phyloP scores from a whole-genome alignment of 345 rosid species.

The Acer campestre region DNA sequence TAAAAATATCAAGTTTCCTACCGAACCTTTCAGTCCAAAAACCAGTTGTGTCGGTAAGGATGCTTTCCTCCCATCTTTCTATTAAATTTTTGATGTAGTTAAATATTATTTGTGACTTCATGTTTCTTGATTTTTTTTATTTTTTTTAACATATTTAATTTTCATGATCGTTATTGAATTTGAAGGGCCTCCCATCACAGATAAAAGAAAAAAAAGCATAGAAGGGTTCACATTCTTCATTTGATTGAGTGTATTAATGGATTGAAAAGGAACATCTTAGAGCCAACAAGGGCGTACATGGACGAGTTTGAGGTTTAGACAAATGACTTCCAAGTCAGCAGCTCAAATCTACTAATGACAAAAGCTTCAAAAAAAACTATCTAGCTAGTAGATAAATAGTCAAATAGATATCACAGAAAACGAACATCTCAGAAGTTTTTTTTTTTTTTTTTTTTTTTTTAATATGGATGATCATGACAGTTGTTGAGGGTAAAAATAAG shows the following conservation, averaged over 20 bases:
- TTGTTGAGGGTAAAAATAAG: too few relatives aligned
- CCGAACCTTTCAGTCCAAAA: conserved; percentile 79
- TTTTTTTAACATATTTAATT: background rate
- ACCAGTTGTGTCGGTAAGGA: conserved; percentile 88
- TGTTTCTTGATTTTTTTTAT: too few relatives aligned
- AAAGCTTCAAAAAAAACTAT: too few relatives aligned
- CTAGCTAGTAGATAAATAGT: too few relatives aligned
- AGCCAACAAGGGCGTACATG: too few relatives aligned
- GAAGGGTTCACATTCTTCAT: background rate
- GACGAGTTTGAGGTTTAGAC: too few relatives aligned
- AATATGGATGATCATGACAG: background rate
- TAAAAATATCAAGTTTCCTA: conserved; percentile 91
- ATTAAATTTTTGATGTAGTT: background rate
- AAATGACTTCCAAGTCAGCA: too few relatives aligned
- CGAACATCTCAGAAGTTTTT: background rate
- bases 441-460: background rate
- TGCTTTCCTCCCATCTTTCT: background rate
- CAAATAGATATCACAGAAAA: too few relatives aligned
- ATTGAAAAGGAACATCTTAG: background rate
- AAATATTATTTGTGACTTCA: background rate
- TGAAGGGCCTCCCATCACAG: background rate
- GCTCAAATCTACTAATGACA: too few relatives aligned
- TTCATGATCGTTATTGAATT: background rate
- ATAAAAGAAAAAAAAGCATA: background rate
- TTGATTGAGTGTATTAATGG: background rate